Evolutionary conservation across 345 rosid species (phyloP).

Genomic region (Euphorbia peplus): DNA sequence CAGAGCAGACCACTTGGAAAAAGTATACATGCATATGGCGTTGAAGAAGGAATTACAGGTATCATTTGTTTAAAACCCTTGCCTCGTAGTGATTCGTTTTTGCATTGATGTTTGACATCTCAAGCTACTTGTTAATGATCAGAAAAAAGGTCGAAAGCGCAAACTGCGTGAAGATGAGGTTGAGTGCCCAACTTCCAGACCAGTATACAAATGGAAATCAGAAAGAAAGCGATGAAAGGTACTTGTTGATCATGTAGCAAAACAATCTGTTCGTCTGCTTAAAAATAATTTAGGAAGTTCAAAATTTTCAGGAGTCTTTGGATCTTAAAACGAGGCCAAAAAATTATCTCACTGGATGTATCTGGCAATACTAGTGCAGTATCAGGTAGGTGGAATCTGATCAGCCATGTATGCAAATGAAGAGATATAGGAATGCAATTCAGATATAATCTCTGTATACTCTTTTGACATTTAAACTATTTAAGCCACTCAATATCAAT

Average conservation of each 20-base stretch:
- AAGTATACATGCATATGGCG: conserved; percentile 67
- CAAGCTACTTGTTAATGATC: conserved; percentile 7
- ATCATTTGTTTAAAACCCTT: neutral
- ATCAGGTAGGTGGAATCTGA: neutral
- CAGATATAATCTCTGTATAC: neutral
- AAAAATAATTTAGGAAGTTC: neutral
- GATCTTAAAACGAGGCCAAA: neutral
- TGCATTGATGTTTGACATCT: conserved; percentile 9
- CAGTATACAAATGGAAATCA: conserved; percentile 69
- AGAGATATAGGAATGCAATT: too few species aligned
- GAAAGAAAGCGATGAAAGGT: conserved; percentile 71
- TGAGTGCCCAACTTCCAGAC: conserved; percentile 49
- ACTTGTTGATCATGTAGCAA: neutral
- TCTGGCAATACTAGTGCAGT: neutral
- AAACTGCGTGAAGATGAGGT: conserved; percentile 77
- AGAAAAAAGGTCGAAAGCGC: conserved; percentile 81
- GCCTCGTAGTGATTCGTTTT: neutral
- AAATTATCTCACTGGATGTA: neutral
- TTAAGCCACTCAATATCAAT: too few species aligned
- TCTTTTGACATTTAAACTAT: neutral
- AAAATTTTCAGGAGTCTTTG: neutral
- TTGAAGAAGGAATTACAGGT: conserved; percentile 86
- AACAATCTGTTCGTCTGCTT: neutral
- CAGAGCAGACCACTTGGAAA: conserved; percentile 63
- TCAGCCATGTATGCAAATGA: neutral